These are phyloP conservation scores for Striga asiatica DNA, from an alignment of 257 asterid species.

Conservation along the genomic window DNA sequence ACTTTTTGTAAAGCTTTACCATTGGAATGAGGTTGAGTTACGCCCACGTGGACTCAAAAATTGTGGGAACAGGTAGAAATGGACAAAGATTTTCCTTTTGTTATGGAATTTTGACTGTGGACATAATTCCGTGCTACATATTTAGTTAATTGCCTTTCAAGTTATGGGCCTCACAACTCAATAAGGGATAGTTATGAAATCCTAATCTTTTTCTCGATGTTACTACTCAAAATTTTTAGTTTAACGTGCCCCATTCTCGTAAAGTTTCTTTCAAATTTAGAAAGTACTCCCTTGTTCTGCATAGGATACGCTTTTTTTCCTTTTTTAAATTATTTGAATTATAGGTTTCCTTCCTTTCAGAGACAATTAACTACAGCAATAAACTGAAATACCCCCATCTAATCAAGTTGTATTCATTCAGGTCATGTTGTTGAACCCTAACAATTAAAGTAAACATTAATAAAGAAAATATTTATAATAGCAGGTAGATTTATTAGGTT, in stretches of 20 bases:
- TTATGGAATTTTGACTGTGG: neutral
- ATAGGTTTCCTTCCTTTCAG: too few species aligned
- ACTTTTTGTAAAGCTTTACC: slow-evolving; percentile 64
- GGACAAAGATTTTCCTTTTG: slow-evolving; percentile 4
- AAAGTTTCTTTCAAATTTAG: neutral
- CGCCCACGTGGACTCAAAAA: slow-evolving; percentile 65
- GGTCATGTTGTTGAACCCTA: too few species aligned
- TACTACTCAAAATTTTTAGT: neutral
- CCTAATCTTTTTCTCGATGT: neutral
- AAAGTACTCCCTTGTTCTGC: too few species aligned
- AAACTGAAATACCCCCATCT: too few species aligned
- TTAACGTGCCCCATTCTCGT: neutral
- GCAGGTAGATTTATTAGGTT: too few species aligned
- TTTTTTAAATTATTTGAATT: too few species aligned
- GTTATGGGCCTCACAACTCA: neutral
- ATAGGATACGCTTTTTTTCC: too few species aligned
- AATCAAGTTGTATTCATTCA: too few species aligned
- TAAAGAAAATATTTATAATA: too few species aligned
- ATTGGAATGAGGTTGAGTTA: slow-evolving; percentile 51
- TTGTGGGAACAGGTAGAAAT: slow-evolving; percentile 76
- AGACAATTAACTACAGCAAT: too few species aligned
- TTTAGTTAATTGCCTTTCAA: neutral
- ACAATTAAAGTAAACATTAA: too few species aligned
- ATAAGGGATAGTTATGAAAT: neutral
- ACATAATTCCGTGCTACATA: slow-evolving; percentile 4